phyloP scores from a whole-genome alignment of 441 rosid genomes.

The Populus tomentosa region DNA sequence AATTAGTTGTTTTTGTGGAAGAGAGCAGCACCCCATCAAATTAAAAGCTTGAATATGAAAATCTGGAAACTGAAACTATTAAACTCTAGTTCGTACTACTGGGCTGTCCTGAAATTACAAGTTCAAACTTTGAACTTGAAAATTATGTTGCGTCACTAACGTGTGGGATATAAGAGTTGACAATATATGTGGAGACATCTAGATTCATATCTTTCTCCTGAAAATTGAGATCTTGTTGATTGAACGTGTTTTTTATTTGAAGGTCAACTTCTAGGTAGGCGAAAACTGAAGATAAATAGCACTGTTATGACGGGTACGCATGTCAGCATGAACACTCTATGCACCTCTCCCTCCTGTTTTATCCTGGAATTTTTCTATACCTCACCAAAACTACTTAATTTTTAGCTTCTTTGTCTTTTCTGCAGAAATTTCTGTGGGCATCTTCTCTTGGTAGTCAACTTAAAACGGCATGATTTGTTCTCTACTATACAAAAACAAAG shows the following conservation, averaged over 20 bases:
- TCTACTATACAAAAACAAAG: too few relatives aligned
- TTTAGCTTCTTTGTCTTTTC: too few relatives aligned
- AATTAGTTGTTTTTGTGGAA: too few relatives aligned
- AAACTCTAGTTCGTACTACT: too few relatives aligned
- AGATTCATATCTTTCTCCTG: background rate
- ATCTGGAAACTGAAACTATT: too few relatives aligned
- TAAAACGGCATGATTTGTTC: too few relatives aligned
- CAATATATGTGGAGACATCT: background rate
- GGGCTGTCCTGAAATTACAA: too few relatives aligned
- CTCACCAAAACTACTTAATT: too few relatives aligned
- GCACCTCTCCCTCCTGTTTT: background rate
- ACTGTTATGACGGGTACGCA: background rate
- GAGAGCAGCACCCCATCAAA: too few relatives aligned
- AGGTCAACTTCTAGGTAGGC: background rate
- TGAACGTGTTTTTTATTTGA: background rate
- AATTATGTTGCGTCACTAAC: background rate
- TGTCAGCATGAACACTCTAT: background rate
- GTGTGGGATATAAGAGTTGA: slow-evolving; percentile 10
- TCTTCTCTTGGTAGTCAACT: too few relatives aligned
- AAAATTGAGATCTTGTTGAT: background rate
- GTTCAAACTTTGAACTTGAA: background rate
- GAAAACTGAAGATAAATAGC: background rate
- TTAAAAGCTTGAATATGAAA: too few relatives aligned
- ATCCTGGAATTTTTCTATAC: background rate
- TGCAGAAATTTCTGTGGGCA: too few relatives aligned